phyloP scores from a whole-genome alignment of 2,329 filamentous ascomycete genomes.

The Cryphonectria nitschkei region DNA sequence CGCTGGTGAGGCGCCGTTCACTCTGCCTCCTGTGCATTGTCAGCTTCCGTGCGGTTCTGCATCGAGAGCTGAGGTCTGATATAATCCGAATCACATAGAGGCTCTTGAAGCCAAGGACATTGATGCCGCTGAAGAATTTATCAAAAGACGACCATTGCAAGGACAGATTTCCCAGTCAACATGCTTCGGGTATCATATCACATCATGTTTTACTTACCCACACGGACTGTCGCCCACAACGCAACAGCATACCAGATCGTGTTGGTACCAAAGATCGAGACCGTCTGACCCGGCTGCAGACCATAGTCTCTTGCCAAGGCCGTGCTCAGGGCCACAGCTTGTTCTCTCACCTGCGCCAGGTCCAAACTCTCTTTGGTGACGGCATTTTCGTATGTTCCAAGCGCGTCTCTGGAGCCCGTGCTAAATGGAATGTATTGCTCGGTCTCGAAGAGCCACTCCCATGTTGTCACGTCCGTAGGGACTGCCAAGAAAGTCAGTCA shows the following conservation, averaged over 20 bases:
- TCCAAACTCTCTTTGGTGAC: conserved; percentile 9
- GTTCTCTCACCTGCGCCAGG: conserved; percentile 11
- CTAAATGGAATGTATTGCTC: conserved; percentile 2
- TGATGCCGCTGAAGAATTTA: too few species aligned
- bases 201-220: conserved; percentile 5
- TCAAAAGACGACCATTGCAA: too few species aligned
- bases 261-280: conserved; percentile 12
- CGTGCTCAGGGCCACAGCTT: conserved; percentile 11
- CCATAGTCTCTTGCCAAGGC: conserved; percentile 5
- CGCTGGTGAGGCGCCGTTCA: conserved; percentile 62
- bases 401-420: background rate
- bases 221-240: conserved; percentile 9
- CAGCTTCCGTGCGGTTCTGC: background rate
- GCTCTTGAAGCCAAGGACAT: background rate
- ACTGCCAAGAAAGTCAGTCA: conserved; percentile 2
- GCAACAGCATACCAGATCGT: conserved; percentile 17
- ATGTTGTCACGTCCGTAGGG: conserved; percentile 20
- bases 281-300: conserved; percentile 6
- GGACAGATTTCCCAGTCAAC: too few species aligned
- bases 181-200: background rate
- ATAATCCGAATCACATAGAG: background rate
- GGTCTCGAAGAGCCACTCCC: conserved; percentile 17
- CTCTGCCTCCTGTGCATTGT: conserved; percentile 48
- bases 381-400: conserved; percentile 11
- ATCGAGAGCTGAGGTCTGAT: background rate